Percentiles rank a stretch among this genome's conserved stretches.
phyloP scores from a whole-genome alignment of 2,329 filamentous ascomycete genomes.

The Phaeosphaeriaceae sp. region DNA sequence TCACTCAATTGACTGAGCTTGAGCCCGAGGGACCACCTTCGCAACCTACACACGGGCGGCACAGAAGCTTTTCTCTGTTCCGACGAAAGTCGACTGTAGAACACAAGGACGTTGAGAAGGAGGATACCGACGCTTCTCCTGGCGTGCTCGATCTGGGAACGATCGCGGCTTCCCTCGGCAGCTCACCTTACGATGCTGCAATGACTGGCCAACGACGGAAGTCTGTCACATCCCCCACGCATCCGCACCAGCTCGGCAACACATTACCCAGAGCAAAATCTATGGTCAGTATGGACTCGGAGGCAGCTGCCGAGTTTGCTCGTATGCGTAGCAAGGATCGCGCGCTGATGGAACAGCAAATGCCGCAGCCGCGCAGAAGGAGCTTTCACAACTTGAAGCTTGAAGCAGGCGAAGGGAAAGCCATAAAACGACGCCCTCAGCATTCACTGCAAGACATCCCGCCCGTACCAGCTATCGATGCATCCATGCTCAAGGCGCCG shows the following conservation, averaged over 20 bases:
- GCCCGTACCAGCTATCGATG: conserved; percentile 24
- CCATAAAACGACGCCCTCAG: conserved; percentile 20
- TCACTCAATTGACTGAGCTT: conserved; percentile 20
- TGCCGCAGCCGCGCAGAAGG: conserved; percentile 17
- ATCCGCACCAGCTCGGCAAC: conserved; percentile 46
- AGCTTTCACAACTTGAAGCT: conserved; percentile 35
- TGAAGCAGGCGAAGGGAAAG: conserved; percentile 33
- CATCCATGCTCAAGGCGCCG: conserved; percentile 13
- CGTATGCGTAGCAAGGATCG: conserved; percentile 46
- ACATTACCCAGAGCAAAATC: conserved; percentile 36
- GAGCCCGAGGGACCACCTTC: conserved; percentile 31
- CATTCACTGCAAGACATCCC: conserved; percentile 27
- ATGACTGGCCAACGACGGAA: conserved; percentile 28
- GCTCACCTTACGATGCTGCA: conserved; percentile 54
- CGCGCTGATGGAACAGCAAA: conserved; percentile 21
- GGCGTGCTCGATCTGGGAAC: conserved; percentile 50
- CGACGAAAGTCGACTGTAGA: conserved; percentile 33
- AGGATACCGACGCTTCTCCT: conserved; percentile 22
- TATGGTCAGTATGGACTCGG: conserved; percentile 44
- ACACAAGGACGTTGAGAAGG: conserved; percentile 25
- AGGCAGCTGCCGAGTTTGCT: conserved; percentile 45
- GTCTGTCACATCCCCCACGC: conserved; percentile 31
- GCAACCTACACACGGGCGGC: conserved; percentile 28
- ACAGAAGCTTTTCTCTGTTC: conserved; percentile 41
- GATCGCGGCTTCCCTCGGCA: conserved; percentile 50